Conservation (phyloP, 2,329 filamentous ascomycete genomes). For the Neophaeococcomyces mojaviensis region DNA sequence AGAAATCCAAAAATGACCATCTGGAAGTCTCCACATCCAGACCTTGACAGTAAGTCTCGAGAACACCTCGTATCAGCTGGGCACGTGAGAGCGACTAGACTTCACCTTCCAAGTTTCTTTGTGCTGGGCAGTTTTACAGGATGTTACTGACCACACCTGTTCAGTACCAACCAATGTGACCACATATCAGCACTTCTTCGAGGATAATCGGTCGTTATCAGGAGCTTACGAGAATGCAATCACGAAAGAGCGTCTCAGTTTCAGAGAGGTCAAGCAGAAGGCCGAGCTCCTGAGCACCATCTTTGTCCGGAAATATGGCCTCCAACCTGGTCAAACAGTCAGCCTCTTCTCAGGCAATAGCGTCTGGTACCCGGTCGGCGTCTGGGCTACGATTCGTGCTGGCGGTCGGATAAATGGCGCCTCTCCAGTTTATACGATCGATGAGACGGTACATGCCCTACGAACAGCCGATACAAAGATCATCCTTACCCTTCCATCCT, state of each 20-base stretch:
- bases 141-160: neutral
- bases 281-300: conserved; percentile 55
- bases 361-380: conserved; percentile 59
- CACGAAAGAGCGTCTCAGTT: conserved; percentile 53
- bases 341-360: conserved; percentile 57
- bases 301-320: conserved; percentile 47
- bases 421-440: conserved; percentile 58
- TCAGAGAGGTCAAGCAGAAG: conserved; percentile 48
- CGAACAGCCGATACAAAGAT: conserved; percentile 50
- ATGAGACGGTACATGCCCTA: conserved; percentile 60
- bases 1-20: conserved; percentile 13
- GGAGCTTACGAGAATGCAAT: conserved; percentile 51
- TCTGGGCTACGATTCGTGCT: conserved; percentile 49
- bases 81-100: too few species aligned
- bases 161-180: conserved; percentile 8
- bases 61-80: neutral
- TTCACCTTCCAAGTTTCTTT: neutral
- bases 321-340: conserved; percentile 49
- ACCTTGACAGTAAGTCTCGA: conserved; percentile 16
- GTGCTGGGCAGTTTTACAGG: neutral
- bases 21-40: conserved; percentile 19
- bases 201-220: neutral
- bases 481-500: conserved; percentile 49
- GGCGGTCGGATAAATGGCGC: conserved; percentile 54
- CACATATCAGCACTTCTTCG: conserved; percentile 7